A percentile compares a stretch with the other conserved stretches of the same genome.
phyloP scores from a whole-genome alignment of 2,329 filamentous ascomycete genomes.

The Monilinia vaccinii-corymbosi region DNA sequence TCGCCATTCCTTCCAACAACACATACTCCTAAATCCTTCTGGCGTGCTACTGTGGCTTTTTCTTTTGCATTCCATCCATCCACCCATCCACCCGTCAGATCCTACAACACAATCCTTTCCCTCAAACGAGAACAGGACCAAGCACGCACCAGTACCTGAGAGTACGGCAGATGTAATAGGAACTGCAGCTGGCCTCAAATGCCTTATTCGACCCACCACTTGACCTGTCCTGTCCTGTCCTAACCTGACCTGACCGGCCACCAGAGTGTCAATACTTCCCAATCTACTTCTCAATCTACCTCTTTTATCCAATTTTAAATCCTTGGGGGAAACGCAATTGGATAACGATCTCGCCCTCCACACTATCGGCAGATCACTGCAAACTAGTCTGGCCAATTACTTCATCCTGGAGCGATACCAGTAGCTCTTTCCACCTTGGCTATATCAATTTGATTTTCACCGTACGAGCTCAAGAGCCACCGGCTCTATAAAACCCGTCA shows the following conservation, averaged over 20 bases:
- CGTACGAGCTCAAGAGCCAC: conserved; percentile 3
- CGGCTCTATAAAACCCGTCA: conserved; percentile 10
- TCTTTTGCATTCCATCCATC: neutral
- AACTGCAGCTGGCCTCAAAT: conserved; percentile 3
- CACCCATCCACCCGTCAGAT: no score
- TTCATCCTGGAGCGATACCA: neutral
- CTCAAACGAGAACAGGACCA: neutral
- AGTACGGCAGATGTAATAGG: conserved; percentile 3
- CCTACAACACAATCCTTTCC: neutral
- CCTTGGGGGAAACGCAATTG: conserved; percentile 1
- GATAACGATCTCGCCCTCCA: conserved; percentile 1
- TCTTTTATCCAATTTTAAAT: neutral
- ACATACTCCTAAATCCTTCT: neutral
- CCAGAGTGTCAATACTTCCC: conserved; percentile 4
- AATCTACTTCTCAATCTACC: neutral
- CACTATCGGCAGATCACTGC: conserved; percentile 4
- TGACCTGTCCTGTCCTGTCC: no score
- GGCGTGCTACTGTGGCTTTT: conserved; percentile 9
- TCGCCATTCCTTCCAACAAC: neutral
- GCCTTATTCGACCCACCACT: conserved; percentile 8
- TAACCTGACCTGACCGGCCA: conserved; percentile 8
- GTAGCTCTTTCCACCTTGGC: conserved; percentile 1
- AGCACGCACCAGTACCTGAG: neutral
- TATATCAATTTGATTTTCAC: conserved; percentile 5
- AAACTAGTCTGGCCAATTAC: conserved; percentile 1